Evolutionary conservation across 768 basidiomycete species (phyloP).

Genomic region (Macrolepiota dolichaula): DNA sequence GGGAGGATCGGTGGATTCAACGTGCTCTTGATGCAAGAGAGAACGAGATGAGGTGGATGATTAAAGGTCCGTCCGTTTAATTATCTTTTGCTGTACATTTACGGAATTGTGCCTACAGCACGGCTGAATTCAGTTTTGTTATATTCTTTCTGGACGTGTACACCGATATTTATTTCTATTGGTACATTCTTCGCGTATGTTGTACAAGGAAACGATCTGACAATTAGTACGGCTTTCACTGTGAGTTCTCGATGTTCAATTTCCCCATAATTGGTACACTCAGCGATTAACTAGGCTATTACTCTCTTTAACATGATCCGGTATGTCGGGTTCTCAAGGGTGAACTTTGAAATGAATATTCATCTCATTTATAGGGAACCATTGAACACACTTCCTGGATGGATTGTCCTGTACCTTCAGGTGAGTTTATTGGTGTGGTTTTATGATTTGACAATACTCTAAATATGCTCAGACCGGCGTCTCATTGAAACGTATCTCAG

Average conservation of each 20-base stretch:
- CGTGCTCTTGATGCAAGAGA: conserved; percentile 61
- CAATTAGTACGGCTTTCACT: conserved; percentile 82
- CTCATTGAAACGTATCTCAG: conserved; percentile 63
- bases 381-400: conserved; percentile 76
- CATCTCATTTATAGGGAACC: conserved; percentile 42
- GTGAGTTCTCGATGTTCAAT: conserved; percentile 31
- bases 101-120: conserved; percentile 29
- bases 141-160: conserved; percentile 65
- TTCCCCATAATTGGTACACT: neutral
- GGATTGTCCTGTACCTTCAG: conserved; percentile 76
- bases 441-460: neutral
- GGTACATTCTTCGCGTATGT: conserved; percentile 77
- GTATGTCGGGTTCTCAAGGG: conserved; percentile 23
- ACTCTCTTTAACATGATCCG: conserved; percentile 84
- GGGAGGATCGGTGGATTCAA: conserved; percentile 75
- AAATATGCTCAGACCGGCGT: conserved; percentile 45
- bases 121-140: conserved; percentile 75
- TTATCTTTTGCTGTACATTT: neutral
- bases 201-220: conserved; percentile 67
- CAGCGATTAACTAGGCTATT: conserved; percentile 48
- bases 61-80: conserved; percentile 47
- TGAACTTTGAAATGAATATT: neutral
- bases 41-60: conserved; percentile 73
- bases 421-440: conserved; percentile 20
- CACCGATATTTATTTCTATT: conserved; percentile 79